These are phyloP conservation scores for Leucosporidium yakuticum DNA, from an alignment of 768 basidiomycete genomes.

Conservation along the genomic window DNA sequence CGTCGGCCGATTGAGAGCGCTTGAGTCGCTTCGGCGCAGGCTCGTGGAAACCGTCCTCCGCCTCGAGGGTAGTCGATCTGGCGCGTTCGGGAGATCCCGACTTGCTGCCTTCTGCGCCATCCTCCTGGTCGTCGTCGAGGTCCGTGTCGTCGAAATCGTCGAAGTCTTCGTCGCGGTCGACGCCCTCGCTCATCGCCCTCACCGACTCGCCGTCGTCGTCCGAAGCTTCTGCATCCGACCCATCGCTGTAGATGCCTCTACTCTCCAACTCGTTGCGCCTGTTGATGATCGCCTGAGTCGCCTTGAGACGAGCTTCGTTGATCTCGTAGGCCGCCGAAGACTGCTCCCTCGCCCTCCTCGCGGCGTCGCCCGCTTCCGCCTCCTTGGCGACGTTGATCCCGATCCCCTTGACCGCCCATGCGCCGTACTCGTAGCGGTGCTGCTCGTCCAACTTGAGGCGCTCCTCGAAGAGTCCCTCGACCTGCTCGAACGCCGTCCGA, in stretches of 20 bases:
- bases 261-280: neutral
- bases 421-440: constrained; percentile 31
- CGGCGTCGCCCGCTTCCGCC: too few relatives aligned
- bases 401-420: constrained; percentile 36
- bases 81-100: too few relatives aligned
- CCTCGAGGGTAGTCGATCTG: neutral
- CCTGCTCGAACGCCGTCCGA: constrained; percentile 83
- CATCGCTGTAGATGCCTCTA: too few relatives aligned
- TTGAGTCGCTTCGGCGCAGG: neutral
- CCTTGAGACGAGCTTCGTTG: too few relatives aligned
- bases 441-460: constrained; percentile 30
- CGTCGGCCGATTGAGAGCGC: neutral
- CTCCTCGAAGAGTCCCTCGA: constrained; percentile 48
- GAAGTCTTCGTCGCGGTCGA: constrained; percentile 5
- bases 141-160: constrained; percentile 31
- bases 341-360: too few relatives aligned
- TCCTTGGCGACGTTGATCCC: constrained; percentile 12
- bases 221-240: too few relatives aligned
- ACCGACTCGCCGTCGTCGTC: neutral
- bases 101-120: constrained; percentile 23
- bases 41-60: neutral
- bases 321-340: too few relatives aligned
- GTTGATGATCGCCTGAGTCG: neutral
- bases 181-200: neutral
- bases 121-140: constrained; percentile 43